Base-by-base conservation (phyloP, 768 basidiomycete genomes). In the Phylloporus scabripes region DNA sequence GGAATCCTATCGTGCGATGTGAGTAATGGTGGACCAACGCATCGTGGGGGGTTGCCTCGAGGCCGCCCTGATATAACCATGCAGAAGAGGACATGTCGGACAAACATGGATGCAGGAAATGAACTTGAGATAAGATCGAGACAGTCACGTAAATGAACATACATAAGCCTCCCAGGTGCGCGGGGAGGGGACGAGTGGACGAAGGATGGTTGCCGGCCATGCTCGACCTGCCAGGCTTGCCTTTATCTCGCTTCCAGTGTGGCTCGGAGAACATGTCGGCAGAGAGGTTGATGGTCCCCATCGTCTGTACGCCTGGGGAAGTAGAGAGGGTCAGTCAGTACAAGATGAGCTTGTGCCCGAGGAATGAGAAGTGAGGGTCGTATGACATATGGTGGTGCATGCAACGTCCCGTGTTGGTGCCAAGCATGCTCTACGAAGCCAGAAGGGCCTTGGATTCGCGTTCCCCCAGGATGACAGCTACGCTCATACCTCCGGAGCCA, bases 361-460 rank as follows among this genome's bases (percentile, higher is more conserved):
- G 65, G 73, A 68, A 54, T n/a, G n/a, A n/a, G n/a, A n/a, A n/a
- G n/a, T 80, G 79, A 44, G 79, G 77, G 44, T 81, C 75, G 45
- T 79, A 77, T 21, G 72, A 46, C 44, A 33, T 73, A 73, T 72
- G 79, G 50, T 78, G 54, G 54, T 39, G 46, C 72, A 37, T 60
- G 59, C 18, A 53, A 67, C 48, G 70, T 26, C 32, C 46, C 49
- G 17, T 65, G 65, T 10, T 62, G 64, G 36, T 60, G 55, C 45
- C 65, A 69, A 46, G 57, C 59, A 48, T 69, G 62, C 7, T 71
- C 71, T 55, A 72, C 73, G 55, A 29, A 60, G 14, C 43, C 50
- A 1, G 62, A 52, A 12, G 60, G 54, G 21, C 63, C 60, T 37
- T 56, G 62, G 7, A 54, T 56, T 37, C 63, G 59, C 21, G 50